Percentiles rank a stretch among this genome's conserved stretches.
Evolutionary conservation across 2,329 filamentous ascomycete species (phyloP).

Genomic region (Talaromyces sp.): DNA sequence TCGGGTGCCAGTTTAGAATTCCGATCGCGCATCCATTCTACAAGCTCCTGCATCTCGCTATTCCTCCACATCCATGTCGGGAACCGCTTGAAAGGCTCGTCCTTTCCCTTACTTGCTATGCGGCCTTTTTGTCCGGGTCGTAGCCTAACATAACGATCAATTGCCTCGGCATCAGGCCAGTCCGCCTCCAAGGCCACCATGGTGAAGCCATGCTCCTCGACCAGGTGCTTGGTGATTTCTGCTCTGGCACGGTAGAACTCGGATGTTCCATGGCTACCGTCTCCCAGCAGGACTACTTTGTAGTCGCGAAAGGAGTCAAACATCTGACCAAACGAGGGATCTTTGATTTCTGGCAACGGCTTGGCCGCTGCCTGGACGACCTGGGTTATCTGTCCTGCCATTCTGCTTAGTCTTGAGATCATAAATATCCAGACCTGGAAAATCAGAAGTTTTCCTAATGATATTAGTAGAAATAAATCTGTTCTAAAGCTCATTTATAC

Average conservation of each 20-base stretch:
- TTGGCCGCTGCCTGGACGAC: conserved; percentile 31
- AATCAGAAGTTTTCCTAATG: neutral
- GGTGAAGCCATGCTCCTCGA: conserved; percentile 47
- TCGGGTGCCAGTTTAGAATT: conserved; percentile 31
- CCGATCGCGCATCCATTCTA: conserved; percentile 47
- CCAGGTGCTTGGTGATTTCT: conserved; percentile 48
- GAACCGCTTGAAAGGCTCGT: conserved; percentile 45
- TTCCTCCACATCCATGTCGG: conserved; percentile 57
- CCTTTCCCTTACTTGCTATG: conserved; percentile 20
- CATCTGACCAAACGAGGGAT: conserved; percentile 33
- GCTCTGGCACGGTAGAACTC: conserved; percentile 51
- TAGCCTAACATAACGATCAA: conserved; percentile 48
- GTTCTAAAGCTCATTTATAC: neutral
- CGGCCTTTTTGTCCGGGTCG: conserved; percentile 33
- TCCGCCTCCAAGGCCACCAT: conserved; percentile 50
- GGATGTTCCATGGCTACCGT: conserved; percentile 50
- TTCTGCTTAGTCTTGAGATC: conserved; percentile 5
- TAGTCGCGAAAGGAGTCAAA: conserved; percentile 39
- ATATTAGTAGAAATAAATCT: neutral
- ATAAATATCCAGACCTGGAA: neutral
- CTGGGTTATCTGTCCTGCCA: conserved; percentile 25
- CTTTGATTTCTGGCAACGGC: conserved; percentile 31
- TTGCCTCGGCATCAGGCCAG: conserved; percentile 50
- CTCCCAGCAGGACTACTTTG: conserved; percentile 41
- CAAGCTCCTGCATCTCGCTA: conserved; percentile 46